These are phyloP conservation scores for Mitragyna speciosa DNA, from an alignment of 257 asterid species.

Conservation along the genomic window DNA sequence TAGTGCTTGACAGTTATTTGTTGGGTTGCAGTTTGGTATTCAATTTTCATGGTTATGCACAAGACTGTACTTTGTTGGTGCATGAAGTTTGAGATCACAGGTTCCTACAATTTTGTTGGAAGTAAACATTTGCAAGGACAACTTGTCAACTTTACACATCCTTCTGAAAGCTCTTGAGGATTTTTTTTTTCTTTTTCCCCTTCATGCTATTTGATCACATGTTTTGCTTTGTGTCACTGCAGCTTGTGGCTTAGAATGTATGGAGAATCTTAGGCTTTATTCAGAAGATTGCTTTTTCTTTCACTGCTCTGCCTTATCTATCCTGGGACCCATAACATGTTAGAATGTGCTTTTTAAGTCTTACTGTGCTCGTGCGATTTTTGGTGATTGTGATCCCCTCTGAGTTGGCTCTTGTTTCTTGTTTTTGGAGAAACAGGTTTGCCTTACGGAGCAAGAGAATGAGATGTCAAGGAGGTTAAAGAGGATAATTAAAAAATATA, in stretches of 20 bases:
- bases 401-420: slow-evolving; percentile 23
- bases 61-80: background rate
- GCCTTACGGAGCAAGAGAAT: slow-evolving; percentile 55
- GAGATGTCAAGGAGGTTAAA: slow-evolving; percentile 65
- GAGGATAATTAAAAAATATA: slow-evolving; percentile 46
- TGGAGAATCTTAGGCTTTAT: background rate
- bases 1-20: background rate
- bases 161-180: background rate
- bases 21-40: background rate
- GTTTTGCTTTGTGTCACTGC: too few relatives aligned
- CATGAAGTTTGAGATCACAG: background rate
- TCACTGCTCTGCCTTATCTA: background rate
- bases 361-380: background rate
- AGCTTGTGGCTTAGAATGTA: background rate
- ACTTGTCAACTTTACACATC: background rate
- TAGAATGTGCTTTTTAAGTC: background rate
- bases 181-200: background rate
- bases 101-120: background rate
- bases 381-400: slow-evolving; percentile 3
- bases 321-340: background rate
- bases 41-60: background rate
- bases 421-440: slow-evolving; percentile 49
- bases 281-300: background rate
- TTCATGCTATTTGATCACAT: background rate
- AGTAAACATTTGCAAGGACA: background rate